Percentiles rank a stretch among this genome's conserved stretches.
These are phyloP conservation scores for Cyberlindnera galapagoensis DNA, from an alignment of 805 yeast species.

Conservation along the genomic window DNA sequence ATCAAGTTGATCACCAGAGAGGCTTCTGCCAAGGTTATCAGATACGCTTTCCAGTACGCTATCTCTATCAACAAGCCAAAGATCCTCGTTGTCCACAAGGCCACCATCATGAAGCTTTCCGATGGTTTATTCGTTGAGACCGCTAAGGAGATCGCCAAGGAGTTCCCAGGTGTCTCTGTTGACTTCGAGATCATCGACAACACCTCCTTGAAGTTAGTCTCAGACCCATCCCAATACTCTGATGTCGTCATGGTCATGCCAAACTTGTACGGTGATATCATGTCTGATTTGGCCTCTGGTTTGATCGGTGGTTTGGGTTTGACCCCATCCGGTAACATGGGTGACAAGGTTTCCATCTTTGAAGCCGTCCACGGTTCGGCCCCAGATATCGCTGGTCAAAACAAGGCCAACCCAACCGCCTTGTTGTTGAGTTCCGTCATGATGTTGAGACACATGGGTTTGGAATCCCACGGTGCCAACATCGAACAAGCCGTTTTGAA, in stretches of 20 bases:
- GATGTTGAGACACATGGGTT: slow-evolving; percentile 99
- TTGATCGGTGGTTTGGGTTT: slow-evolving; percentile 97
- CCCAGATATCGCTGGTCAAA: slow-evolving; percentile 98
- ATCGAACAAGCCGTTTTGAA: slow-evolving; percentile 80
- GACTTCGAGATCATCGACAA: slow-evolving; percentile 89
- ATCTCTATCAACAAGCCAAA: slow-evolving; percentile 79
- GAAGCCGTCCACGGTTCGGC: slow-evolving; percentile 99
- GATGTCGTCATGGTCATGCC: slow-evolving; percentile 95
- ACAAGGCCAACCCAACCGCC: slow-evolving; percentile 98
- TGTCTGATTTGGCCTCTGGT: slow-evolving; percentile 97
- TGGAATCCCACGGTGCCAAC: slow-evolving; percentile 71
- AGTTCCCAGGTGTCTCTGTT: slow-evolving; percentile 84
- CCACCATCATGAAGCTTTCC: slow-evolving; percentile 95
- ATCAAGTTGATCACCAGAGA: slow-evolving; percentile 94
- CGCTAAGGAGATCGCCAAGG: slow-evolving; percentile 83
- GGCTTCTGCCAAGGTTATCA: slow-evolving; percentile 93
- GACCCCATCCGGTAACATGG: slow-evolving; percentile 99
- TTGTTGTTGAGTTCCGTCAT: slow-evolving; percentile 90
- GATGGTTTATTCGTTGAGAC: slow-evolving; percentile 94
- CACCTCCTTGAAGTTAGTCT: slow-evolving; percentile 85
- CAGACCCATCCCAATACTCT: slow-evolving; percentile 80
- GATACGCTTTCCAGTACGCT: slow-evolving; percentile 97
- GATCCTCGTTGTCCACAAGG: slow-evolving; percentile 94
- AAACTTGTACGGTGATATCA: slow-evolving; percentile 97
- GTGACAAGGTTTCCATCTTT: slow-evolving; percentile 94